phyloP scores from a whole-genome alignment of 768 basidiomycete species.

The Russula emetica region DNA sequence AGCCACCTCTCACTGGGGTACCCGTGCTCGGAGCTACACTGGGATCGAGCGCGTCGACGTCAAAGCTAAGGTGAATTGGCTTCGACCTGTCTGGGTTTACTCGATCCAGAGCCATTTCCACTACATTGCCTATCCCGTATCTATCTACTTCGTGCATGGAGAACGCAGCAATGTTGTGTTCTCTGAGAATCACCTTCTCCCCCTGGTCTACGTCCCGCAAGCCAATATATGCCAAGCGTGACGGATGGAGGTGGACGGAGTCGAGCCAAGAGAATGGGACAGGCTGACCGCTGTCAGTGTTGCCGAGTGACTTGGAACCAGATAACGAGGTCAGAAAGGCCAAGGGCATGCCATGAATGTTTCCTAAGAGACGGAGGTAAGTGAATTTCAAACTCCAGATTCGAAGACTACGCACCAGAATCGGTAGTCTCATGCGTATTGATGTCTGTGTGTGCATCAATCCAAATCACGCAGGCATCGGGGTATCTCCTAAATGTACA shows the following conservation, averaged over 20 bases:
- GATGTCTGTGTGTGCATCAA: conserved; percentile 97
- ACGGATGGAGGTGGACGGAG: conserved; percentile 55
- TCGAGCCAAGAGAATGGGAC: conserved; percentile 52
- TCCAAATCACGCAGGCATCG: conserved; percentile 87
- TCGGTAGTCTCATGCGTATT: conserved; percentile 82
- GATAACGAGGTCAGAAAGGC: conserved; percentile 72
- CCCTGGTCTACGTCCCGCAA: conserved; percentile 87
- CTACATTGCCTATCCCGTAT: conserved; percentile 89
- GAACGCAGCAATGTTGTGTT: conserved; percentile 73
- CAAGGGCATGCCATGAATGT: conserved; percentile 97
- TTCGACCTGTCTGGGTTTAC: conserved; percentile 79
- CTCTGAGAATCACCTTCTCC: conserved; percentile 83
- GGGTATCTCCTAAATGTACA: conserved; percentile 52
- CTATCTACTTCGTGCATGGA: conserved; percentile 63
- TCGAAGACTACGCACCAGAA: conserved; percentile 45
- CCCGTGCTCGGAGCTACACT: conserved; percentile 94
- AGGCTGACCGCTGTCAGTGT: not conserved
- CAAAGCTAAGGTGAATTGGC: conserved; percentile 95
- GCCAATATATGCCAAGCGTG: conserved; percentile 92
- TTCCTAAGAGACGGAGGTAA: conserved; percentile 47
- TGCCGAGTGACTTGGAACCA: conserved; percentile 15
- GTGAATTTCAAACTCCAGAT: not conserved
- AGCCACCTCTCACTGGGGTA: conserved; percentile 89
- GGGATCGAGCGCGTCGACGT: conserved; percentile 93
- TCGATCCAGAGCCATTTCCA: conserved; percentile 94